Conservation (phyloP, 1,139 yeast genomes). For the Lodderomyces jiufengensis region DNA sequence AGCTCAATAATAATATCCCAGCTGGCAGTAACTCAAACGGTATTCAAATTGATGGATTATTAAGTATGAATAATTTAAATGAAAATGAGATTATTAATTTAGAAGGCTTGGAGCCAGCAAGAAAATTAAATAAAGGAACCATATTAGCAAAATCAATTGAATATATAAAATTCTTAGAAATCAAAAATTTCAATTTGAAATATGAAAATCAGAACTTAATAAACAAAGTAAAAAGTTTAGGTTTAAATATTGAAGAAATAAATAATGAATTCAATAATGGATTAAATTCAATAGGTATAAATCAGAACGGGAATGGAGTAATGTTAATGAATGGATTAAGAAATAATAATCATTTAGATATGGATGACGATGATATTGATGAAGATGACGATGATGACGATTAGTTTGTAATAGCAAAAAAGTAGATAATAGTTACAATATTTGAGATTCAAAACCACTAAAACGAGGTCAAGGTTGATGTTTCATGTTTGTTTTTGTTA, state of each 20-base stretch:
- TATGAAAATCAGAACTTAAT: slow-evolving; percentile 31
- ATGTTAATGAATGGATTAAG: too few species aligned
- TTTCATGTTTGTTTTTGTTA: too few species aligned
- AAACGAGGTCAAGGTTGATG: too few species aligned
- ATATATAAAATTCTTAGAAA: slow-evolving; percentile 41
- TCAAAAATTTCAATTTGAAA: slow-evolving; percentile 34
- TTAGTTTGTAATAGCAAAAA: too few species aligned
- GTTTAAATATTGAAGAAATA: slow-evolving; percentile 16
- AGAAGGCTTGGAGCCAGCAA: slow-evolving; percentile 46
- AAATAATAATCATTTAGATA: too few species aligned
- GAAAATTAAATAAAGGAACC: slow-evolving; percentile 44
- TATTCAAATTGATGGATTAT: slow-evolving; percentile 1
- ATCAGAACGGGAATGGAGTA: too few species aligned
- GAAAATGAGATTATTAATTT: slow-evolving; percentile 22
- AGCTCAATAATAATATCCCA: slow-evolving; percentile 1
- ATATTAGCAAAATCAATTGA: slow-evolving; percentile 43
- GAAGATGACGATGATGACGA: too few species aligned
- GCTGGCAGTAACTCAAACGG: not conserved
- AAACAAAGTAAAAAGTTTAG: slow-evolving; percentile 20
- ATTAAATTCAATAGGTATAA: too few species aligned
- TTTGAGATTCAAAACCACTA: not conserved
- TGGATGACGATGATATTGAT: not conserved
- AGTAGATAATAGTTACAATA: not conserved
- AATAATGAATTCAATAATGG: not conserved
- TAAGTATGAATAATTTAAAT: slow-evolving; percentile 1